Percentiles rank a stretch among this genome's conserved stretches.
phyloP scores from a whole-genome alignment of 2,329 filamentous ascomycete species.

The Talaromyces sp. region DNA sequence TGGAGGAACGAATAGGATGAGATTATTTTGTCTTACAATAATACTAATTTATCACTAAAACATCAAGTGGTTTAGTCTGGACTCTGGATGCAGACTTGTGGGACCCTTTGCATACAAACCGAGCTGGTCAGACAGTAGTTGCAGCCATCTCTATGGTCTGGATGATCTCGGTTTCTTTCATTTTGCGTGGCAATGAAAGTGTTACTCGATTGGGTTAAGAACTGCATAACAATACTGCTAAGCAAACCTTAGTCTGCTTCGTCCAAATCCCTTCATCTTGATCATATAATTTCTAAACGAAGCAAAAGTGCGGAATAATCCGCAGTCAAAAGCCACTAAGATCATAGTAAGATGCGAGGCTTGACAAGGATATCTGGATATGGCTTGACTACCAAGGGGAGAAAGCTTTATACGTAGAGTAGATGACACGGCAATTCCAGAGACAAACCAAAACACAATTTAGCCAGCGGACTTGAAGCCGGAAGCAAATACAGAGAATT shows the following conservation, averaged over 20 bases:
- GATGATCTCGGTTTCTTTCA: background rate
- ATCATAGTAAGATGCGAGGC: background rate
- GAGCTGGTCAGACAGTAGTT: conserved; percentile 11
- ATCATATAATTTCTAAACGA: background rate
- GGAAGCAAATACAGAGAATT: background rate
- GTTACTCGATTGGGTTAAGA: background rate
- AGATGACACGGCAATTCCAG: background rate
- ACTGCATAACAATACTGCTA: background rate
- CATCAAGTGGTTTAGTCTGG: background rate
- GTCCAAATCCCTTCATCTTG: background rate
- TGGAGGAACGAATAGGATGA: background rate
- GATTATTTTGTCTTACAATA: background rate
- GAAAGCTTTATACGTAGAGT: background rate
- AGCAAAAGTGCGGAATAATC: background rate
- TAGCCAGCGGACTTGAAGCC: background rate
- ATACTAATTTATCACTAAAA: background rate
- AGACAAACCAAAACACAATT: background rate
- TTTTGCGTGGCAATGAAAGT: background rate
- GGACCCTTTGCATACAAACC: conserved; percentile 18
- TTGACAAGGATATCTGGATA: background rate
- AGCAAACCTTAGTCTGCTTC: no score
- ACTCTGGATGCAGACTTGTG: background rate
- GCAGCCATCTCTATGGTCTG: background rate
- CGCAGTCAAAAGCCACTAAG: background rate
- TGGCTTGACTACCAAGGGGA: background rate